Evolutionary conservation across 2,329 filamentous ascomycete species (phyloP).

Genomic region (Colletotrichum incanum): DNA sequence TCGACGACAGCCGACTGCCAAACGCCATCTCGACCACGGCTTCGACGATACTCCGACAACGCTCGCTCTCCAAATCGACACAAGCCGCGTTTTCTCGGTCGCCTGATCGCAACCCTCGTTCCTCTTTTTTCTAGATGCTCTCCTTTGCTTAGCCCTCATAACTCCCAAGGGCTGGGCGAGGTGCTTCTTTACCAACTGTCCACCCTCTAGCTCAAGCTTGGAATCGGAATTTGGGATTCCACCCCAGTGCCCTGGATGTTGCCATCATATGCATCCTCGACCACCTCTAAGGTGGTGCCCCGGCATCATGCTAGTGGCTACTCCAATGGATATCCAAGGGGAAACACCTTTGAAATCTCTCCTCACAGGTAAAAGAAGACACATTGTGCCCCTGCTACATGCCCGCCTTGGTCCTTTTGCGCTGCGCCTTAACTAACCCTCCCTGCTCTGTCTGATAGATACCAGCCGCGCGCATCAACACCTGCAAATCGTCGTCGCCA

Average conservation of each 20-base stretch:
- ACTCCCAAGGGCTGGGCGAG: constrained; percentile 28
- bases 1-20: constrained; percentile 12
- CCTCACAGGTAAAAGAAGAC: constrained; percentile 81
- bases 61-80: neutral
- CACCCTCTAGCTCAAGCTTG: constrained; percentile 27
- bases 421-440: constrained; percentile 43
- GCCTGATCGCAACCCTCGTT: constrained; percentile 15
- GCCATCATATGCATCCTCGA: constrained; percentile 70
- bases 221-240: constrained; percentile 32
- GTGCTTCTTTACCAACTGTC: constrained; percentile 16
- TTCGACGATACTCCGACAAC: neutral
- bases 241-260: constrained; percentile 61
- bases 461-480: constrained; percentile 86
- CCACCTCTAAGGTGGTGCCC: constrained; percentile 81
- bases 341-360: constrained; percentile 87
- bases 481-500: constrained; percentile 80
- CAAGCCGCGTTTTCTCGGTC: neutral
- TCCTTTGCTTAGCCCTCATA: constrained; percentile 50
- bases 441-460: constrained; percentile 68
- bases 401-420: constrained; percentile 15
- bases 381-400: neutral
- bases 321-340: constrained; percentile 86
- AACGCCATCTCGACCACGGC: constrained; percentile 13
- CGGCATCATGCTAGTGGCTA: constrained; percentile 83
- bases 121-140: constrained; percentile 46